These are phyloP conservation scores for Cryptosporidium canis DNA, from an alignment of 169 alveolate species.

Conservation along the genomic window DNA sequence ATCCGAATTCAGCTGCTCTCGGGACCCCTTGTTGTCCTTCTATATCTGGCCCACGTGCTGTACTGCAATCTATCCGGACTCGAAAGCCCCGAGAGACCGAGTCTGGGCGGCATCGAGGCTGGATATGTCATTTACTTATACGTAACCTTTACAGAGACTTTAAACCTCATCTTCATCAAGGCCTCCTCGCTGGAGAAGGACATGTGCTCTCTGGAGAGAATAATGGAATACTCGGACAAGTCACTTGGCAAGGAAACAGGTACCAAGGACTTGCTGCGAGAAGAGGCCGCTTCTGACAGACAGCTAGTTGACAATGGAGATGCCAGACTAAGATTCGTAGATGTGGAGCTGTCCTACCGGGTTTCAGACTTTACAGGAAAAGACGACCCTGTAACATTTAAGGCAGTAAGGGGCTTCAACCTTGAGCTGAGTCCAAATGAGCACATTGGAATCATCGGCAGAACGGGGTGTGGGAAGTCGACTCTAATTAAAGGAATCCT, in stretches of 20 bases:
- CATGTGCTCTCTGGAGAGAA: conserved; percentile 58
- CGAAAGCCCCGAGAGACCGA: neutral
- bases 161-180: conserved; percentile 3
- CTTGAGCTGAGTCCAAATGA: neutral
- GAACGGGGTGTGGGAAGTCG: conserved; percentile 67
- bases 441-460: conserved; percentile 47
- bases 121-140: conserved; percentile 9
- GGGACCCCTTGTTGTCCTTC: conserved; percentile 30
- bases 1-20: conserved; percentile 16
- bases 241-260: neutral
- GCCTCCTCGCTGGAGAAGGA: conserved; percentile 44
- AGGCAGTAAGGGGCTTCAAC: neutral
- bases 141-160: conserved; percentile 24
- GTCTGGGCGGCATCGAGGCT: neutral
- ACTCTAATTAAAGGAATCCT: conserved; percentile 13
- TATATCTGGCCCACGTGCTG: neutral
- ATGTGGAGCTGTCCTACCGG: conserved; percentile 3
- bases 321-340: neutral
- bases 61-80: neutral
- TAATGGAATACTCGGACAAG: conserved; percentile 22
- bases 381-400: neutral
- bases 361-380: neutral
- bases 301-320: neutral
- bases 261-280: neutral
- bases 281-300: neutral